Base-by-base conservation (phyloP, 257 asterid species). In the Solanum sejunctum region DNA sequence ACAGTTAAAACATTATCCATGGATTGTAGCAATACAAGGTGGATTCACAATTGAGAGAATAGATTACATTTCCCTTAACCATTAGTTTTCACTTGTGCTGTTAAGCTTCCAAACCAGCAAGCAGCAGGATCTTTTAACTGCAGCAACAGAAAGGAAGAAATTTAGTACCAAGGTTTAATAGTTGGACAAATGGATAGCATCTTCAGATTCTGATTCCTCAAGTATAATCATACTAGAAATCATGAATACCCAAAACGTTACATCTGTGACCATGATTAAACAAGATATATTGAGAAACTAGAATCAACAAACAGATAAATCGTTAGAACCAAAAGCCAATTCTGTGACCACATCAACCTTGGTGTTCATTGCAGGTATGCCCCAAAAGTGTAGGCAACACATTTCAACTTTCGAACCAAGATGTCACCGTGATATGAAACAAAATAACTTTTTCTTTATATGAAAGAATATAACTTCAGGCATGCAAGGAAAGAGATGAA, bases 21-120 rank as follows among this genome's bases (percentile, higher is more conserved):
- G 43, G 58, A 80, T 66, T 41, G 43, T 56, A 83, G 87, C 89
- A 77, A 82, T 69, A 81, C n/a, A 58, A 88, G 87, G 88, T 84
- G 75, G 69, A 87, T 84, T 86, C 73, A 82, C 81, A 17, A 28
- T 85, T 71, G 56, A 85, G 80, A 75, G 64, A 56, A 84, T 81
- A 85, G 52, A 77, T 5, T 49, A 8, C 87, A 83, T 52, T 85
- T 72, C 28, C 47, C 84, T 63, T 80, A 73, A 85, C 79, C 67
- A 84, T 43, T 87, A 72, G 86, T 83, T 73, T 73, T 83, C 87
- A 81, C 10, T 80, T 60, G 52, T 84, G 80, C 89, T 88, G 79
- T 88, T 84, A 84, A 64, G 81, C 84, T 45, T 86, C 86, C 87
- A 85, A 26, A 77, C 64, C 71, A 70, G 81, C 86, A 49, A 49